Evolutionary conservation across 768 basidiomycete species (phyloP).

Genomic region (Rhodotorula graminis): DNA sequence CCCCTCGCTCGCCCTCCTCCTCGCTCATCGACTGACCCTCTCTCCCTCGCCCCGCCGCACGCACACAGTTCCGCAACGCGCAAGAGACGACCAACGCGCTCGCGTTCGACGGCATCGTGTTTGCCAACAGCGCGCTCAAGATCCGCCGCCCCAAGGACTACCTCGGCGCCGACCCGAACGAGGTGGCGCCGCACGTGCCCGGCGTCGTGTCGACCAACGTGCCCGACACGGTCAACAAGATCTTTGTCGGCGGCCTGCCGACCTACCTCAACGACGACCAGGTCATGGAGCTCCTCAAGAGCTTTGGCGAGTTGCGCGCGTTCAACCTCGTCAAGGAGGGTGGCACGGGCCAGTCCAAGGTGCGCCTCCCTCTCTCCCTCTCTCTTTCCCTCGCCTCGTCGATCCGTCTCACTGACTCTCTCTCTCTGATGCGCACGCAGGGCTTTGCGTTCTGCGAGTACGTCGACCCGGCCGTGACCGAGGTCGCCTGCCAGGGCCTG

Average conservation of each 20-base stretch:
- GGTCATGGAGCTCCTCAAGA: conserved; percentile 94
- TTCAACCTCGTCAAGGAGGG: conserved; percentile 98
- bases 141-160: conserved; percentile 98
- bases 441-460: conserved; percentile 99
- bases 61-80: conserved; percentile 86
- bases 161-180: conserved; percentile 63
- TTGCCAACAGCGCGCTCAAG: conserved; percentile 90
- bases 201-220: conserved; percentile 95
- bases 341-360: conserved; percentile 81
- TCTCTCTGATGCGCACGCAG: conserved; percentile 53
- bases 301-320: conserved; percentile 92
- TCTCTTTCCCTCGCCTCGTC: neutral
- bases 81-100: conserved; percentile 95
- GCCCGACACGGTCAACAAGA: conserved; percentile 94
- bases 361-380: conserved; percentile 43
- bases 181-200: conserved; percentile 72
- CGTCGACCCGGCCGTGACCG: conserved; percentile 78
- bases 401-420: neutral
- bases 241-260: conserved; percentile 94
- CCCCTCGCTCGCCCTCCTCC: neutral
- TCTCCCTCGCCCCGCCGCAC: too few relatives aligned
- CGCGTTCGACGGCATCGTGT: conserved; percentile 96
- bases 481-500: conserved; percentile 89
- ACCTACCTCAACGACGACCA: conserved; percentile 96
- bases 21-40: neutral